These are phyloP conservation scores for Phellopilus nigrolimitatus DNA, from an alignment of 1,284 basidiomycete species.

Conservation along the genomic window DNA sequence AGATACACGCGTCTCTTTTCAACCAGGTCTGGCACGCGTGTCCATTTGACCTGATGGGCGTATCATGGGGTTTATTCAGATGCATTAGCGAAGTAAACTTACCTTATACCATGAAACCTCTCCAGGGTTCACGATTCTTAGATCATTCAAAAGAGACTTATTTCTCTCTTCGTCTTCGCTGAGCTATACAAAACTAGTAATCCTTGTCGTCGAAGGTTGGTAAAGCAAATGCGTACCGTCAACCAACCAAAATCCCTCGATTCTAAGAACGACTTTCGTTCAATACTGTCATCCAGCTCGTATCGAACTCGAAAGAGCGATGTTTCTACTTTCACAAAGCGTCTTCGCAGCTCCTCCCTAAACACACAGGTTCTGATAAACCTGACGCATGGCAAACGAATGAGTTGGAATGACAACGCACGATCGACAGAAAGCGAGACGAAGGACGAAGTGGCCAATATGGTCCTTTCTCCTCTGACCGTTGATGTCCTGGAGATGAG, in stretches of 20 bases:
- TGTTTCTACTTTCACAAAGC: conserved; percentile 89
- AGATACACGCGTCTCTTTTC: conserved; percentile 82
- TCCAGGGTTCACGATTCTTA: conserved; percentile 7
- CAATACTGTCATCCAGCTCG: conserved; percentile 60
- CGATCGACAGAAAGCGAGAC: conserved; percentile 95
- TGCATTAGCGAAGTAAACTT: background rate
- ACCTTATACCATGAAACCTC: conserved; percentile 15
- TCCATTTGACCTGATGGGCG: conserved; percentile 67
- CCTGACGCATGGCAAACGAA: conserved; percentile 2
- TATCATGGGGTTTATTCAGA: background rate
- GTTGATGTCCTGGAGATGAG: conserved; percentile 31
- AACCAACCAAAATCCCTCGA: conserved; percentile 81
- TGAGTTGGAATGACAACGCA: conserved; percentile 41
- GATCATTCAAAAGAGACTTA: conserved; percentile 8
- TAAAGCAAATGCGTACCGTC: conserved; percentile 39
- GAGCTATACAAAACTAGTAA: background rate
- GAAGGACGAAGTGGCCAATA: conserved; percentile 90
- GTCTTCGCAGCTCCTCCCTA: conserved; percentile 86
- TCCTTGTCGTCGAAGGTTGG: background rate
- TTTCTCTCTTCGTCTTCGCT: conserved; percentile 14
- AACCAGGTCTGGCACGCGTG: conserved; percentile 89
- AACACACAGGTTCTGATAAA: no score
- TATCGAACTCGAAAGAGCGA: conserved; percentile 84
- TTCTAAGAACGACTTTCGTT: conserved; percentile 69
- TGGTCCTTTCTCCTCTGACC: conserved; percentile 82